Percentiles rank a stretch among this genome's conserved stretches.
Conservation (phyloP, 2,329 filamentous ascomycete species). For the Ascochyta rabiei region DNA sequence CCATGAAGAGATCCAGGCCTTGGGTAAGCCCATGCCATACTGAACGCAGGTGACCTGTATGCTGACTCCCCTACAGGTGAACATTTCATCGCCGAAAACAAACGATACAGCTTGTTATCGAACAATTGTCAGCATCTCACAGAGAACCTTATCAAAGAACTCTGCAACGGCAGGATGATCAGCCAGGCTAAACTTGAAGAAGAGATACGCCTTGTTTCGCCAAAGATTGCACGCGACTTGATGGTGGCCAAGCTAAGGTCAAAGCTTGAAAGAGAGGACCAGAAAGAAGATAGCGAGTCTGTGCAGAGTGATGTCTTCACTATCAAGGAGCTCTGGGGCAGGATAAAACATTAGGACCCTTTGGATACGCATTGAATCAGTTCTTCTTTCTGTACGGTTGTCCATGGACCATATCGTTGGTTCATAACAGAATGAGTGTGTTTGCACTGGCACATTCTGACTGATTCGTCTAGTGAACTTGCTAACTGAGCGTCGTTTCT, state of each 20-base stretch:
- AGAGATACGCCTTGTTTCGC: slow-evolving; percentile 15
- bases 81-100: slow-evolving; percentile 14
- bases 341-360: slow-evolving; percentile 10
- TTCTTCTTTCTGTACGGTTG: background rate
- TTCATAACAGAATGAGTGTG: background rate
- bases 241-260: slow-evolving; percentile 13
- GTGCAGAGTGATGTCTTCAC: slow-evolving; percentile 16
- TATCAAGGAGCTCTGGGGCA: slow-evolving; percentile 17
- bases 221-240: slow-evolving; percentile 17
- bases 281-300: slow-evolving; percentile 17
- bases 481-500: background rate
- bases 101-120: slow-evolving; percentile 13
- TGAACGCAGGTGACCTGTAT: too few relatives aligned
- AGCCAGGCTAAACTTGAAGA: slow-evolving; percentile 18
- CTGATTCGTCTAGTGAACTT: background rate
- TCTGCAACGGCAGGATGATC: slow-evolving; percentile 18
- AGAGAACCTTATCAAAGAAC: slow-evolving; percentile 10
- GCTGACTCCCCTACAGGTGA: slow-evolving; percentile 6
- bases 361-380: background rate
- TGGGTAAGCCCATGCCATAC: background rate
- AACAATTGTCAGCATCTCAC: slow-evolving; percentile 20
- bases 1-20: slow-evolving; percentile 12
- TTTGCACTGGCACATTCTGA: background rate
- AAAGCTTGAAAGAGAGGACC: slow-evolving; percentile 15
- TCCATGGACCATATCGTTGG: background rate